Evolutionary conservation across 495 filamentous ascomycete genomes (phyloP).

Genomic region (Aspergillus cristatus): DNA sequence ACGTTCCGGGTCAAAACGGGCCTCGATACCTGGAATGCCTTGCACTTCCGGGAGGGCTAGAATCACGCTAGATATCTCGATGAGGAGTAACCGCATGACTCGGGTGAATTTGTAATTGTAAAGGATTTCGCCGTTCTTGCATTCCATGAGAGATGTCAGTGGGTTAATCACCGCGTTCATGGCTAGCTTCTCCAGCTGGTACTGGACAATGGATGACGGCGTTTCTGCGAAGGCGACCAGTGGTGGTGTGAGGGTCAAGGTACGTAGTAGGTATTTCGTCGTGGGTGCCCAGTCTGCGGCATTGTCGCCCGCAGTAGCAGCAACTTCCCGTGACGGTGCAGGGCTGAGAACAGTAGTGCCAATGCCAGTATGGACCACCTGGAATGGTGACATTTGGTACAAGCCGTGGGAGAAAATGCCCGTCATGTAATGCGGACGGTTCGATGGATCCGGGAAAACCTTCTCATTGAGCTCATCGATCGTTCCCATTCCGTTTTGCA

Average conservation of each 20-base stretch:
- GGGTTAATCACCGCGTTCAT: constrained; percentile 77
- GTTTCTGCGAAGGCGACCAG: constrained; percentile 39
- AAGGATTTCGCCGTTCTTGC: constrained; percentile 65
- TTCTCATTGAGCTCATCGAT: constrained; percentile 60
- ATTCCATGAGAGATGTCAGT: constrained; percentile 62
- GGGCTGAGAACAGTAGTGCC: constrained; percentile 55
- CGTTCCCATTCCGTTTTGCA: constrained; percentile 77
- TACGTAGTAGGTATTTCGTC: constrained; percentile 41
- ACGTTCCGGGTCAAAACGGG: constrained; percentile 46
- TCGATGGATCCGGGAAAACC: constrained; percentile 55
- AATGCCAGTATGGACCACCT: constrained; percentile 52
- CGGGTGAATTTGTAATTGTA: constrained; percentile 47
- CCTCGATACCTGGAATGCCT: constrained; percentile 46
- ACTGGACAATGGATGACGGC: constrained; percentile 33
- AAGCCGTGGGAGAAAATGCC: constrained; percentile 63
- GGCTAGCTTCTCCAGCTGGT: constrained; percentile 72
- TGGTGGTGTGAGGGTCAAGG: constrained; percentile 39
- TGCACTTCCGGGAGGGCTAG: constrained; percentile 58
- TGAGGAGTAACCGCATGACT: constrained; percentile 51
- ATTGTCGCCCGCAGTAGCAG: constrained; percentile 9
- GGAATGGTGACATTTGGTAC: constrained; percentile 45
- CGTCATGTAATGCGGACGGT: constrained; percentile 65
- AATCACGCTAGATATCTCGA: constrained; percentile 57
- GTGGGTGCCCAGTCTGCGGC: constrained; percentile 28
- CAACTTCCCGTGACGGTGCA: constrained; percentile 22